These are phyloP conservation scores for Blastocystis sp. DNA, from an alignment of 352 stramenopile genomes.

Conservation along the genomic window DNA sequence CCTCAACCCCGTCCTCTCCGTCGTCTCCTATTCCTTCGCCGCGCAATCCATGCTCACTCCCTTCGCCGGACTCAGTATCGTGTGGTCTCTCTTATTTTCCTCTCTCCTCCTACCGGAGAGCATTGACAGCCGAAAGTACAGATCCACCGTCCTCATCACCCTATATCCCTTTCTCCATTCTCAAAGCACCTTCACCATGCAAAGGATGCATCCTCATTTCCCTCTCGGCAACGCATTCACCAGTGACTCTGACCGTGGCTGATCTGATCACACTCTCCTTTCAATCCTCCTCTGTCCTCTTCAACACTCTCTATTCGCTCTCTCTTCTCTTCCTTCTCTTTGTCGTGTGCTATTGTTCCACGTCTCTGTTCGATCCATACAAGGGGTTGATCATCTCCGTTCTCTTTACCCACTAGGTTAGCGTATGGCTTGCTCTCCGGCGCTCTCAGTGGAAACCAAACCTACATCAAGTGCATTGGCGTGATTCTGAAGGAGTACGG, in stretches of 20 bases:
- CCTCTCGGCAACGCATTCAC: constrained; percentile 13
- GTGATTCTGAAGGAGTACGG: constrained; percentile 12
- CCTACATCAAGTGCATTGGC: constrained; percentile 27
- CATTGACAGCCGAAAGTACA: neutral
- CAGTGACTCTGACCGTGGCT: neutral
- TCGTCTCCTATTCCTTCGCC: constrained; percentile 41
- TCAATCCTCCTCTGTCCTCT: neutral
- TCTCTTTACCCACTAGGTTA: neutral
- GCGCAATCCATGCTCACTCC: constrained; percentile 35
- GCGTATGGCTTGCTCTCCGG: constrained; percentile 10
- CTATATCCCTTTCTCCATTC: constrained; percentile 3
- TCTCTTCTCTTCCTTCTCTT: neutral
- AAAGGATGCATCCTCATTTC: constrained; percentile 31
- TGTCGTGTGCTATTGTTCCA: neutral
- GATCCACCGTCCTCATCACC: constrained; percentile 35
- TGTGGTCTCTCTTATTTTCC: constrained; percentile 36
- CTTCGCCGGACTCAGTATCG: constrained; percentile 33
- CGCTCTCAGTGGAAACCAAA: constrained; percentile 41
- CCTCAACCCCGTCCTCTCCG: constrained; percentile 13
- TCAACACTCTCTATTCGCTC: neutral
- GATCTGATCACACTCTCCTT: neutral
- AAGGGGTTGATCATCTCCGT: neutral
- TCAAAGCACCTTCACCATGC: constrained; percentile 15
- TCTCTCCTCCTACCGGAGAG: constrained; percentile 16
- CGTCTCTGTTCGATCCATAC: neutral